These are phyloP conservation scores for Fusarium sp. DNA, from an alignment of 2,329 filamentous ascomycete species.

Conservation along the genomic window DNA sequence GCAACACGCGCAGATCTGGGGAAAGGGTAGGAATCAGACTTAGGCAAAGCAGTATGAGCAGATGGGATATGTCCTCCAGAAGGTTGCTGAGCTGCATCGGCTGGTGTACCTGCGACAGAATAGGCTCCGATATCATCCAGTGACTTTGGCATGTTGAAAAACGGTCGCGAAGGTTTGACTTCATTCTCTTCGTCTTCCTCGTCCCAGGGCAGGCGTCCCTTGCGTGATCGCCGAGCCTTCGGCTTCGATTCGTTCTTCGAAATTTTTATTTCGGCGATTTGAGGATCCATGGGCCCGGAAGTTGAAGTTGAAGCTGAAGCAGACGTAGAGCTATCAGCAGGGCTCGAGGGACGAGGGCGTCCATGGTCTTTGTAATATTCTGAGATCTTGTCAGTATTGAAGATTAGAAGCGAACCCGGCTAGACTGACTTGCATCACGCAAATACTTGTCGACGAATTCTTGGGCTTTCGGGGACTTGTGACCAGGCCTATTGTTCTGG, in stretches of 20 bases:
- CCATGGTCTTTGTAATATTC: constrained; percentile 31
- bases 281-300: background rate
- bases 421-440: constrained; percentile 37
- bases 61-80: background rate
- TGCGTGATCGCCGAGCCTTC: constrained; percentile 7
- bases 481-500: constrained; percentile 54
- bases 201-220: background rate
- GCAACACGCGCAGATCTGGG: background rate
- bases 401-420: background rate
- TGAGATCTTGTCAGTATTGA: constrained; percentile 13
- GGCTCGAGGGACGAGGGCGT: constrained; percentile 17
- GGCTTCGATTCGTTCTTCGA: constrained; percentile 3
- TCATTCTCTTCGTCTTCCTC: background rate
- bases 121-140: background rate
- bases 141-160: background rate
- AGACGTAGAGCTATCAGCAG: background rate
- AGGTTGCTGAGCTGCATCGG: background rate
- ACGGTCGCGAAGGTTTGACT: background rate
- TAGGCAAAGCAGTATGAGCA: background rate
- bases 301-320: background rate
- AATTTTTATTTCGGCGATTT: constrained; percentile 8
- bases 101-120: background rate
- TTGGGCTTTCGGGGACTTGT: constrained; percentile 52
- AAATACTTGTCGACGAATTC: constrained; percentile 51
- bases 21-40: background rate